Conservation (phyloP, 2,329 filamentous ascomycete species). For the Cladosporium sp. region DNA sequence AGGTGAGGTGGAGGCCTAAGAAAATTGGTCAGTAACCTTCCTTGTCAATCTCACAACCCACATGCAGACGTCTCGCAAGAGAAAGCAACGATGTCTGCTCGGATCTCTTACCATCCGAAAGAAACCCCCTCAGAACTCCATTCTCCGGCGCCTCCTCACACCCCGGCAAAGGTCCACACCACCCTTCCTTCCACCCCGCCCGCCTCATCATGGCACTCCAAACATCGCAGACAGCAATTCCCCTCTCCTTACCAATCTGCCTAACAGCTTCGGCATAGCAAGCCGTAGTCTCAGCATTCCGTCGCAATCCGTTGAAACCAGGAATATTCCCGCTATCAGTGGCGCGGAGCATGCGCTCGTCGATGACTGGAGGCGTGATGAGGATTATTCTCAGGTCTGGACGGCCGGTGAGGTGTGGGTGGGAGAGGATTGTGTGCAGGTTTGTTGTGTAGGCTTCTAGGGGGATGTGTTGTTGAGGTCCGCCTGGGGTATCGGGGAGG, state of each 20-base stretch:
- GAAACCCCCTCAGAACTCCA: conserved; percentile 47
- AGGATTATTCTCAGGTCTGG: conserved; percentile 64
- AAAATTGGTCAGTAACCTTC: background rate
- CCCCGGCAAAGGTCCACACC: conserved; percentile 47
- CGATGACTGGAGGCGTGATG: conserved; percentile 75
- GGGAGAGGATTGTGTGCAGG: conserved; percentile 64
- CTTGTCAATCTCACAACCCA: background rate
- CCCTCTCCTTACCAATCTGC: conserved; percentile 52
- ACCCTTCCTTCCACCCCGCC: conserved; percentile 48
- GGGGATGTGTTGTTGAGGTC: conserved; percentile 66
- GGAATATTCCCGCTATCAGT: conserved; percentile 37
- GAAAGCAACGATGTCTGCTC: background rate
- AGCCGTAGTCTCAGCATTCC: conserved; percentile 58
- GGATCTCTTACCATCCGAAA: conserved; percentile 44
- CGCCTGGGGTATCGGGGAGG: conserved; percentile 54
- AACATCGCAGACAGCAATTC: conserved; percentile 67
- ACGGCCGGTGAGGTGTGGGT: conserved; percentile 66
- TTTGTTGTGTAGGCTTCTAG: conserved; percentile 72
- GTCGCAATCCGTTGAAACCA: conserved; percentile 30
- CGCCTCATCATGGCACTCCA: conserved; percentile 72
- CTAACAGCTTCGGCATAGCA: conserved; percentile 62
- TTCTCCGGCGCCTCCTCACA: conserved; percentile 54
- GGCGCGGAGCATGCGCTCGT: conserved; percentile 63
- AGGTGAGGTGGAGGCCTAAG: conserved; percentile 51
- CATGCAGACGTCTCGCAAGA: too few relatives aligned